Evolutionary conservation across 192 early-diverging fungal genomes (phyloP), one percentile per base, ranked within the genome.

Genomic region (Geranomyces variabilis): DNA sequence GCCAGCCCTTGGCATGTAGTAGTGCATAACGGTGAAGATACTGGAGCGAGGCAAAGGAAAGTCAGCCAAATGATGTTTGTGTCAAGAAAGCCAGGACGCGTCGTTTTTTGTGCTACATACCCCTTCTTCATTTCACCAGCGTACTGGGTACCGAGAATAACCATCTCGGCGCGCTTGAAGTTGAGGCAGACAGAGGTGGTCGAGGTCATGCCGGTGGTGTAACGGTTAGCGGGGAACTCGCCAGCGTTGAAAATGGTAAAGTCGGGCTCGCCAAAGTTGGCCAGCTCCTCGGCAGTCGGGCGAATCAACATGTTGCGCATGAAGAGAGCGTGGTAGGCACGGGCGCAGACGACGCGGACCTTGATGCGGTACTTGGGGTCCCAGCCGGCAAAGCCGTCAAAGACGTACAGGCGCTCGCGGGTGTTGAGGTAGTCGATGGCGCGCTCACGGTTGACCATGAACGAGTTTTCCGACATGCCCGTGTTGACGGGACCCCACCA

Each of bases 121-220:
- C 96, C 96, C 90, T 99, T 99, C 86, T 99, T 99, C 96, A 99
- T 99, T 84, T 99, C 96, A 64, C 96, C 96, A 65, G 96, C 96
- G 74, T 99, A 99, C 80, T 97, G 92, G 68, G 95, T 95, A 53
- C 96, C 96, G 46, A 99, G 86, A 60, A 99, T 99, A 41, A 99
- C 93, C 96, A 99, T 99, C 82, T 99, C 94, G 33, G 79, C 77
- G 79, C 92, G 90, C 77, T 91, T 89, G 68, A 98, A 98, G 90
- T 92, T 93, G 79, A 98, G 83, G 24, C 93, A 85, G 48, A 98
- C 91, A 62, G 91, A 93, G 71, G 96, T 98, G 66, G 84, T 89
- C 63, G 93, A 95, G 65, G 94, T 96, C 94, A 98, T 95, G 60
- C 96, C 96, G 64, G 89, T 93, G 64, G 93, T 94, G 83, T 91